Evolutionary conservation across 2,329 filamentous ascomycete species (phyloP), one percentile per base, ranked within the genome.

Genomic region (Huntiella savannae): DNA sequence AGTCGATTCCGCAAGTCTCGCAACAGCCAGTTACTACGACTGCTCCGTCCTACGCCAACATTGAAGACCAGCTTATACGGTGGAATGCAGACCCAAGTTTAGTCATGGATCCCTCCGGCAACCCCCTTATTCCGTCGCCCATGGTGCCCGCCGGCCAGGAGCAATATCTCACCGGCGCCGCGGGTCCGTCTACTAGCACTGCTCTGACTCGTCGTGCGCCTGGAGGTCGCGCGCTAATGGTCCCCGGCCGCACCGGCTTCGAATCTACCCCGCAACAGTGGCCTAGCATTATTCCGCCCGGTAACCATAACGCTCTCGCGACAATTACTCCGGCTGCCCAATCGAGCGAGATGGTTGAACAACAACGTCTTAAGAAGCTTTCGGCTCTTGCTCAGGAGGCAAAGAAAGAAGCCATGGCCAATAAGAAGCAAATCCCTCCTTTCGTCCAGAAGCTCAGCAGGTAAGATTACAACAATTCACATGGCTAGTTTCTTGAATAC

Each of bases 381-480:
- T 85, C 93, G 57, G 76, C 81, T 58, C 77, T 77, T 62, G 87
- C 86, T 16, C 70, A 79, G 52, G 67, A 81, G 51, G 86, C 86
- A 6, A 94, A 92, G 66, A 76, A 79, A 57, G 91, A 96, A 49
- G 80, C 87, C 0, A 82, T 87, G 59, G 73, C 79, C 12, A 96
- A 94, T 62, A 71, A 87, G 55, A 96, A 96, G 62, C 83, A 92
- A 57, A 96, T 98, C 8, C 88, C 91, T 1, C 88, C 91, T 0
- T 98, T 98, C 66, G 87, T 98, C 38, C 87, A 95, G 61, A 98
- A 98, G 59, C 65, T 98, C 47, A 93, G 86, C 76, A 96, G 88
- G 88, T 92, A 67, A 64, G 74, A 57, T 19, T 7, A 11, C 22
- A 40, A 8, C 37, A 6, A 7, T n/a, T 12, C 5, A 13, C 6